Conservation (phyloP, 2,329 filamentous ascomycete genomes). For the Alternaria solani region DNA sequence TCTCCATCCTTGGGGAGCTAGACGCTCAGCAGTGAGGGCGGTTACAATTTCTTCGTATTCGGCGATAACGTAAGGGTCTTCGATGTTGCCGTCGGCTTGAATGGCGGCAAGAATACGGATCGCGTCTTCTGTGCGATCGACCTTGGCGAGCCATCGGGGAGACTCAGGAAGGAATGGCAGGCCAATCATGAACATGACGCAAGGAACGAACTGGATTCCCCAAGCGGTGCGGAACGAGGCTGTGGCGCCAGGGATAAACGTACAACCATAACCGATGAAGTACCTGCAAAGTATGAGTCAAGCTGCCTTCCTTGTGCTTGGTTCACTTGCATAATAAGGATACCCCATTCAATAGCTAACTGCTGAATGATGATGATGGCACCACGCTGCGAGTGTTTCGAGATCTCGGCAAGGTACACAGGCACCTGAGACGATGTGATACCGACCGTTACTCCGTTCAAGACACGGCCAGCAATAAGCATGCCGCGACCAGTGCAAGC, state of each 20-base stretch:
- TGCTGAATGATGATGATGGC: conserved; percentile 76
- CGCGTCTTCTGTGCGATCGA: conserved; percentile 57
- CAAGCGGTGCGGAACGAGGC: conserved; percentile 48
- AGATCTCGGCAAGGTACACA: conserved; percentile 73
- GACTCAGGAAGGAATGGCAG: conserved; percentile 60
- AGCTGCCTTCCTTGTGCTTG: not conserved
- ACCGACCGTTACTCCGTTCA: conserved; percentile 77
- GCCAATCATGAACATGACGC: conserved; percentile 53
- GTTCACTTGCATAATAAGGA: conserved; percentile 47
- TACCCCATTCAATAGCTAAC: conserved; percentile 74
- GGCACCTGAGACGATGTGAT: conserved; percentile 75
- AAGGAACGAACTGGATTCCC: conserved; percentile 51
- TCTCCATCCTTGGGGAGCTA: conserved; percentile 72
- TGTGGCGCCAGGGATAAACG: conserved; percentile 39
- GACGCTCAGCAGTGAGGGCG: conserved; percentile 76
- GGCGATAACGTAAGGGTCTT: conserved; percentile 69
- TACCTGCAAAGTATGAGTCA: conserved; percentile 44
- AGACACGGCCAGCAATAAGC: conserved; percentile 74
- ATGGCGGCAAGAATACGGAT: conserved; percentile 53
- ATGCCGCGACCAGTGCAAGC: conserved; percentile 72
- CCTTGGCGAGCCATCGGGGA: conserved; percentile 56
- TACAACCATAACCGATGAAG: conserved; percentile 48
- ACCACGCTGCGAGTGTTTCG: conserved; percentile 66
- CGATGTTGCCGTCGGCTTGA: conserved; percentile 65
- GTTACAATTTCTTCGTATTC: conserved; percentile 78